phyloP scores from a whole-genome alignment of 192 early-diverging fungal species.

The Coemansia sp. region DNA sequence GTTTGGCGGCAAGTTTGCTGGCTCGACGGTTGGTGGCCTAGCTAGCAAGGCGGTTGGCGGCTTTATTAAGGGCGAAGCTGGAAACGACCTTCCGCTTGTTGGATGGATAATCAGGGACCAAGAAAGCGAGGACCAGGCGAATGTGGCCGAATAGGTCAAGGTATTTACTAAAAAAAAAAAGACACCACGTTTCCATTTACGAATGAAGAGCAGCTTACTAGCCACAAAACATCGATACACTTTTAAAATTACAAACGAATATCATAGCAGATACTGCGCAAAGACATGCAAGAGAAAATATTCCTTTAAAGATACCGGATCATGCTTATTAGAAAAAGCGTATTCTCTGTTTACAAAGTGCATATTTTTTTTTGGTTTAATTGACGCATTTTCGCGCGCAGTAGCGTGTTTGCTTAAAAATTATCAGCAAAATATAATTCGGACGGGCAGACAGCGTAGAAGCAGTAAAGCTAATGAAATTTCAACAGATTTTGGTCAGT shows the following conservation, averaged over 20 bases:
- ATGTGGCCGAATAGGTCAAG: not conserved
- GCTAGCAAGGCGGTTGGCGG: slow-evolving; percentile 24
- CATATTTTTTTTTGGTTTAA: not conserved
- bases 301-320: no score
- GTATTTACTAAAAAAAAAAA: no score
- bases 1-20: slow-evolving; percentile 45
- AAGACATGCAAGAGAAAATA: no score
- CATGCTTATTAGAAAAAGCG: not conserved
- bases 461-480: slow-evolving; percentile 9
- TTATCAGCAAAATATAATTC: not conserved
- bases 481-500: not conserved
- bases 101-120: slow-evolving; percentile 44
- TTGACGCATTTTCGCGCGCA: slow-evolving; percentile 3
- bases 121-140: not conserved
- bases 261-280: not conserved
- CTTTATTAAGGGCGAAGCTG: slow-evolving; percentile 26
- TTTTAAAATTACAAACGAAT: not conserved
- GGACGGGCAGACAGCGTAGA: not conserved
- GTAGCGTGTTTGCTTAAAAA: not conserved
- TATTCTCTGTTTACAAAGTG: not conserved
- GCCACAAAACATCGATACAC: not conserved
- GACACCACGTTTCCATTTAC: not conserved
- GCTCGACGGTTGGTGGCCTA: slow-evolving; percentile 30
- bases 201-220: not conserved
- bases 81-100: slow-evolving; percentile 35